phyloP scores from a whole-genome alignment of 805 yeast species.

The Dipodascus albidus region DNA sequence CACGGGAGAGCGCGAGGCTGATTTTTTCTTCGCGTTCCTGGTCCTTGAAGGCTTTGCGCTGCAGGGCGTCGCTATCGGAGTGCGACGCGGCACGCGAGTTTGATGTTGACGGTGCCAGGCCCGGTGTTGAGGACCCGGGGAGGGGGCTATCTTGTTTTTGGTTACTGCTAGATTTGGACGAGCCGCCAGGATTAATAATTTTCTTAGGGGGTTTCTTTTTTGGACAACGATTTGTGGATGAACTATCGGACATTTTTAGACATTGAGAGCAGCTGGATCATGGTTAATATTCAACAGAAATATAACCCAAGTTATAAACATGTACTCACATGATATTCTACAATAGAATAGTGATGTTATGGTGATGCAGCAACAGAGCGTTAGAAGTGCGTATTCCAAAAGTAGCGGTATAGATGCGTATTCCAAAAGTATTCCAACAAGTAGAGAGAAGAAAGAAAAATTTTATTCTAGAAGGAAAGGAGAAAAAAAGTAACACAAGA shows the following conservation, averaged over 20 bases:
- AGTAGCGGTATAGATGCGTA: too few relatives aligned
- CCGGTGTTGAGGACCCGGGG: not conserved
- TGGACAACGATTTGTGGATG: not conserved
- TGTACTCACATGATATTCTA: too few relatives aligned
- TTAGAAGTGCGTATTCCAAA: too few relatives aligned
- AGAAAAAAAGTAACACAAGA: not conserved
- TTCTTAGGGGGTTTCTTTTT: not conserved
- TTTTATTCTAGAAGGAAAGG: not conserved
- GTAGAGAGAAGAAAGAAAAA: not conserved
- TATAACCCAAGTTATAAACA: not conserved
- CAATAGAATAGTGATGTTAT: too few relatives aligned
- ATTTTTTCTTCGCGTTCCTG: not conserved
- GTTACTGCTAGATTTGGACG: not conserved
- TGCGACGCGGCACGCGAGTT: not conserved
- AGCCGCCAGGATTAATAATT: not conserved
- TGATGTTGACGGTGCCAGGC: not conserved
- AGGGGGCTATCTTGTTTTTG: not conserved
- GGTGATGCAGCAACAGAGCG: too few relatives aligned
- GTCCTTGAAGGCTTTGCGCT: not conserved
- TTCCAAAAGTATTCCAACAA: not conserved
- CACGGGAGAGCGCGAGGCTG: not conserved
- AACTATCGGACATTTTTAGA: not conserved
- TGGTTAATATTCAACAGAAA: not conserved
- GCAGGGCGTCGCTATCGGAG: not conserved
- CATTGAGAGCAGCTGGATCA: not conserved